Conservation (phyloP, 2,329 filamentous ascomycete genomes). For the Diplocarpon mali region DNA sequence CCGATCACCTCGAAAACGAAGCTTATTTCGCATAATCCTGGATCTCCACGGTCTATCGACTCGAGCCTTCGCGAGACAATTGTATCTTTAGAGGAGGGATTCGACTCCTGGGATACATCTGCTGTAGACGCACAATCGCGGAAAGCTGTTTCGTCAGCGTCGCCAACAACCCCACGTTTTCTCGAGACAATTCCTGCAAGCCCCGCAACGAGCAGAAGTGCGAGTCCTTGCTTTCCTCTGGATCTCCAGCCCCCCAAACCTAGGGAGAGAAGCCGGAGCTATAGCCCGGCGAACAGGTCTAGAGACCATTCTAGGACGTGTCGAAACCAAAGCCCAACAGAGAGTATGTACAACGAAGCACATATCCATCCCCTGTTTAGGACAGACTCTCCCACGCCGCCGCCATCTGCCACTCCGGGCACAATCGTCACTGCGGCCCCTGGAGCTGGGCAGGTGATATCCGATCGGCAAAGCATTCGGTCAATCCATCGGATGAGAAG, state of each 20-base stretch:
- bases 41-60: constrained; percentile 36
- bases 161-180: constrained; percentile 30
- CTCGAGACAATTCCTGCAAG: constrained; percentile 64
- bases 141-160: constrained; percentile 40
- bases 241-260: constrained; percentile 41
- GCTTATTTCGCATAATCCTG: constrained; percentile 36
- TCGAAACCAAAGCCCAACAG: constrained; percentile 24
- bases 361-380: constrained; percentile 73
- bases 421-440: constrained; percentile 63
- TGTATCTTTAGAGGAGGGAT: constrained; percentile 42
- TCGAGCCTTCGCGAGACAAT: constrained; percentile 27
- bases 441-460: constrained; percentile 53
- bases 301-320: constrained; percentile 10
- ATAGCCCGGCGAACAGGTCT: constrained; percentile 22
- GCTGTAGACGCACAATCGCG: constrained; percentile 51
- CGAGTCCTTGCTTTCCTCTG: constrained; percentile 49
- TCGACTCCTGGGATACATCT: constrained; percentile 68
- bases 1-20: constrained; percentile 47
- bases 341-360: constrained; percentile 40
- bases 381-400: constrained; percentile 57
- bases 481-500: constrained; percentile 44
- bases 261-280: constrained; percentile 22
- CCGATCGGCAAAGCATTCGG: constrained; percentile 39
- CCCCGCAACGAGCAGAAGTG: constrained; percentile 51
- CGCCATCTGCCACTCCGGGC: constrained; percentile 53